Evolutionary conservation across 1,284 basidiomycete genomes (phyloP), one percentile per base, ranked within the genome.

Genomic region (Microbotryum scabiosae): DNA sequence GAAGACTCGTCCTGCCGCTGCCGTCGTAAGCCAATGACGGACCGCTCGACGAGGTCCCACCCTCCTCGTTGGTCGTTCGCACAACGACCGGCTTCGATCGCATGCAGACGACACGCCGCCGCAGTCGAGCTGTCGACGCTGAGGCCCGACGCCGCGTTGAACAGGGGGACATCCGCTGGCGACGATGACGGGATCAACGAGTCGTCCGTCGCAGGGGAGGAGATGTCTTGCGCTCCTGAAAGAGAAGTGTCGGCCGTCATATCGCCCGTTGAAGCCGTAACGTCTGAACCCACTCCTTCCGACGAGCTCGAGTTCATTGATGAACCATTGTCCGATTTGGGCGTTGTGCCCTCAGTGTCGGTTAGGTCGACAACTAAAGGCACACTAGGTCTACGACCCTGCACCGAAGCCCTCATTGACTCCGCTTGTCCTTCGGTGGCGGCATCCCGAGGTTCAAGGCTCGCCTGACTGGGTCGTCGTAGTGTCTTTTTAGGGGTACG

Each of bases 191-290:
- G 56, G 55, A 25, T 59, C 47, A 26, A 72, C 69, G 51, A 85
- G 69, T 86, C 85, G 79, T 79, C 51, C 85, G 79, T 46, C 85
- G 81, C 41, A 85, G 84, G 68, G 87, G 84, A 25, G 84, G 28
- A 26, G 52, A 50, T 23, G 49, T 32, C 14, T 43, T 23, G 2
- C 43, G 28, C 25, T 43, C 16, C 3, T 8, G 21, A 9, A 21
- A 32, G 0, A 44, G 28, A 7, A 20, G 25, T 10, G 51, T 57
- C 6, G 57, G 54, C 4, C 43, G 32, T 3, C 61, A 61, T 20
- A 56, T 66, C 2, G 43, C 36, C 21, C 53, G 54, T 20, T 49
- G 58, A 51, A 58, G 58, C 25, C 64, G 56, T 21, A 57, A 57
- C 4, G 60, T 58, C 36, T 6, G 10, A 41, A 16, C 16, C 36